Base-by-base conservation (phyloP, 2,329 filamentous ascomycete species). In the Trichophyton schoenleinii region DNA sequence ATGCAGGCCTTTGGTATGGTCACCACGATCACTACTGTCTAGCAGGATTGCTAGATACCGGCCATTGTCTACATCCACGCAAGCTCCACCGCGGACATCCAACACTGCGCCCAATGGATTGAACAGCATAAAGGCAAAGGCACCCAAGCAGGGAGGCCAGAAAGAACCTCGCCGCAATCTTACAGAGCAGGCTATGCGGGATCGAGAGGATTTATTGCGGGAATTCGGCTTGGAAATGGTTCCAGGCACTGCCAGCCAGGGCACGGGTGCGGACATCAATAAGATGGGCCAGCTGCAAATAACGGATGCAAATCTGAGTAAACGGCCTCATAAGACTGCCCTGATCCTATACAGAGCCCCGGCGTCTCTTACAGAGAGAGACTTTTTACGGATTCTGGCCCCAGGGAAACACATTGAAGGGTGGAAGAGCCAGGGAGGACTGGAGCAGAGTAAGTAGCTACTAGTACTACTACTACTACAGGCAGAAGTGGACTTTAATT, bases 201-300 rank as follows among this genome's bases (percentile, higher is more conserved):
- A 49, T 49, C 58, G 31, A 34, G 18, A 49, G 46, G 31, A 49
- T 36, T 9, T 55, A 18, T 25, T 65, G n/a, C 60, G 65, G 13
- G 13, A 61, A 28, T 69, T 68, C 57, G 64, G 63, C 15, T 60
- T 68, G 52, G 60, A 63, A 48, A 53, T 60, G 58, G 65, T 65
- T 46, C 66, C 64, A 42, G 64, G 61, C n/a, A 53, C 46, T 18
- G 53, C 62, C 22, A 60, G 57, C 31, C 44, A 52, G 11, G 62
- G 58, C 22, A 42, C 61, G 3, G 64, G 66, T 25, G 61, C 60
- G 3, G 42, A 57, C 13, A 61, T 67, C 25, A 62, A 65, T 34
- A 55, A 41, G 15, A 25, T 60, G 31, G 65, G 64, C 15, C 61
- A 57, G 36, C 52, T 67, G 1, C 38, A 58, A 5, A 66, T 68